Base-by-base conservation (phyloP, 495 filamentous ascomycete genomes). In the Penicillium silybi region DNA sequence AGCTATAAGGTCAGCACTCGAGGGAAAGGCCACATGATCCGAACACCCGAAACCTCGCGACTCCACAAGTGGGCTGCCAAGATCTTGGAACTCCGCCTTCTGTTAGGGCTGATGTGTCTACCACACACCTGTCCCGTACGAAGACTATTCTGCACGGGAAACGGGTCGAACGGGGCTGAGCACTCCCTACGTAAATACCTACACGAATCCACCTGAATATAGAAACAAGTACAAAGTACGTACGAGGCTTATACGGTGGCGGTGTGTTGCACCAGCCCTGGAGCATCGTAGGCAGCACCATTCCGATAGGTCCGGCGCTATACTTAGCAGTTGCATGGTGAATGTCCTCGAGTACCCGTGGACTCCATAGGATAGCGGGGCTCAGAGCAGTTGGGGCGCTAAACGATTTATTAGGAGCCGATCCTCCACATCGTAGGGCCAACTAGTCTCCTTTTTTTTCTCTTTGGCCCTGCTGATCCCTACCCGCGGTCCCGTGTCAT, bases 361-460 rank as follows among this genome's bases (percentile, higher is more conserved):
- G 27, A 18, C 9, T 37, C 25, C 10, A 19, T 47, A 41, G 15
- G 43, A 23, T 23, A 23, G 22, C 3, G 22, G 22, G 22, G 22
- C 6, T 23, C 22, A 11, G 23, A 20, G 32, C 10, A 20, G 46
- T 29, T 50, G 38, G 47, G 22, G 19, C 50, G 43, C 54, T 50
- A 56, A 18, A 18, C 45, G 25, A 47, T 26, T 44, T 23, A 44
- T 39, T 23, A 38, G 38, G 27, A 50, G 57, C 50, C 53, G 60
- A 60, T 63, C 60, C 56, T 57, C 56, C 56, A 62, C 52, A 56
- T 59, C 44, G 17, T 2, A 38, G 32, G 46, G 22, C 27, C 41
- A 43, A 42, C 47, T 42, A 7, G 19, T n/a, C 13, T 35, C 8
- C 34, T 32, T 44, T 39, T 39, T 43, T 44, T 34, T 29, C 16